Conservation (phyloP, 352 stramenopile species). For the Globisporangium sylvaticum region DNA sequence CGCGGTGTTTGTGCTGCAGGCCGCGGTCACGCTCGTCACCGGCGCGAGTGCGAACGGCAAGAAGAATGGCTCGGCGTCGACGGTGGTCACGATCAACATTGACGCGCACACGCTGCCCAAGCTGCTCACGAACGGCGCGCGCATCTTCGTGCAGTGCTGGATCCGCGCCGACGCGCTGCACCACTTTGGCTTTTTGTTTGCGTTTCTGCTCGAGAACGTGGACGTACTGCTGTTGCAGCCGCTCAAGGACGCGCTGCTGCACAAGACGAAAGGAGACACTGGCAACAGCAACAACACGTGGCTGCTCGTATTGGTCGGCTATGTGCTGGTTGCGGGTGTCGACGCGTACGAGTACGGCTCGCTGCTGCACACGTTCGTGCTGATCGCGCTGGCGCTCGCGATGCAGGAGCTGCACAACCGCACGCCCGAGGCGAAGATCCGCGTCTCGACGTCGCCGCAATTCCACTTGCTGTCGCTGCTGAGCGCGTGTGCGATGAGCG, state of each 20-base stretch:
- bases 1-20: conserved; percentile 23
- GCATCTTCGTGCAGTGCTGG: conserved; percentile 42
- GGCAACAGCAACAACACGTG: conserved; percentile 14
- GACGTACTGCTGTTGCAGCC: conserved; percentile 45
- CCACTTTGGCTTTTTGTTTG: conserved; percentile 69
- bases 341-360: conserved; percentile 63
- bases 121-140: conserved; percentile 30
- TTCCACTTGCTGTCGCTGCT: conserved; percentile 41
- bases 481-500: conserved; percentile 22
- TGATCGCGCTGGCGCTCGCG: conserved; percentile 42
- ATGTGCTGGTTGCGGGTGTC: conserved; percentile 57
- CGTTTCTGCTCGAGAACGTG: conserved; percentile 59
- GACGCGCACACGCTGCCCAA: conserved; percentile 18
- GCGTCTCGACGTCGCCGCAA: conserved; percentile 22
- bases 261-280: not conserved
- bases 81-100: not conserved
- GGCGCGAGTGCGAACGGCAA: not conserved
- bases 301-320: conserved; percentile 40
- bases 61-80: conserved; percentile 1
- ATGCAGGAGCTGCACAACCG: conserved; percentile 24
- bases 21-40: conserved; percentile 3
- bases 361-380: conserved; percentile 43
- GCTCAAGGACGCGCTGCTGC: conserved; percentile 23
- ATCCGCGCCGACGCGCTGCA: conserved; percentile 48
- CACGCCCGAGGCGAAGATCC: conserved; percentile 24